Conservation (phyloP, 139 green algal genomes). For the Micractinium sp. region DNA sequence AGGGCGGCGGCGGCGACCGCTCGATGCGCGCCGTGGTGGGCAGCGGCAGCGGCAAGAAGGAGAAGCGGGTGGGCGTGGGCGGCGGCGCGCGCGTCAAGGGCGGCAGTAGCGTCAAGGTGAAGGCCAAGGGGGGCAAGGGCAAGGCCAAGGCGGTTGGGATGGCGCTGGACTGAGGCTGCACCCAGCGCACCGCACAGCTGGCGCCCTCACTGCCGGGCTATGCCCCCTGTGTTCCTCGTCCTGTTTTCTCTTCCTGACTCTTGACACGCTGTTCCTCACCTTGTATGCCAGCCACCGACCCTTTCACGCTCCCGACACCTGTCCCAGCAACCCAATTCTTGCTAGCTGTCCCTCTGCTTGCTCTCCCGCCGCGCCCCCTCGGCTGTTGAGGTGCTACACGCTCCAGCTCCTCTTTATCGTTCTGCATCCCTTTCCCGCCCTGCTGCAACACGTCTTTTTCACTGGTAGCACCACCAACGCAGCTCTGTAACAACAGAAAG, state of each 20-base stretch:
- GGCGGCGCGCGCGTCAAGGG: constrained; percentile 7
- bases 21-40: neutral
- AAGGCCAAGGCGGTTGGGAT: constrained; percentile 8
- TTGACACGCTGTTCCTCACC: neutral
- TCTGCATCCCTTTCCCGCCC: no score
- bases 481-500: no score
- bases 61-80: constrained; percentile 5
- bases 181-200: neutral
- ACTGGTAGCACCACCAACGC: no score
- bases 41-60: neutral
- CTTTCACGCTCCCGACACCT: no score
- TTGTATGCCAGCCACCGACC: no score
- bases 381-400: no score
- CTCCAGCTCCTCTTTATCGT: no score
- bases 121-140: neutral
- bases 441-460: no score
- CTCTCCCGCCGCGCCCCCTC: no score
- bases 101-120: constrained; percentile 21
- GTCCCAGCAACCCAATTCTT: no score
- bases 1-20: neutral
- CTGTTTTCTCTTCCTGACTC: neutral
- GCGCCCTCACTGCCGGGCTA: neutral
- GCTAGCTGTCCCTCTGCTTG: no score
- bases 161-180: constrained; percentile 14
- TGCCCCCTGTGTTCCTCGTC: no score